Base-by-base conservation (phyloP, 306 rosid genomes). In the Mucuna pruriens region DNA sequence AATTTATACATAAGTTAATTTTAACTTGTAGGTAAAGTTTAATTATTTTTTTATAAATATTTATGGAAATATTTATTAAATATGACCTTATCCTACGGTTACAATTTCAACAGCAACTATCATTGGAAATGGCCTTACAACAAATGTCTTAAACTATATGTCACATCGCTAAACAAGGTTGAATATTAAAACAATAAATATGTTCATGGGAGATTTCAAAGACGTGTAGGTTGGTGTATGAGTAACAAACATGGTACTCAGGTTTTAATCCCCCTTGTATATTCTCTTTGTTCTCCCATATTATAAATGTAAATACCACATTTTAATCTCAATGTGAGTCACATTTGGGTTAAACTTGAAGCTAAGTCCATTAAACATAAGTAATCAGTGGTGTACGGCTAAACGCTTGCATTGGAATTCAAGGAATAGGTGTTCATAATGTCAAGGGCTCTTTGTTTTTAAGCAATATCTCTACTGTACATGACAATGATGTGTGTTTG, bases 361-460 rank as follows among this genome's bases (percentile, higher is more conserved):
- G 91, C 79, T 52, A 85, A 82, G 71, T 82, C 72, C 75, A 71
- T 19, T 76, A 78, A 42, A 38, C 25, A 36, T 52, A 62, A 77
- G 68, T 71, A 76, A 73, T 81, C 33, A 71, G 54, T 68, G 74
- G 39, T 83, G 75, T 68, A 70, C 77, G 84, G 79, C 52, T 63
- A 80, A 31, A 78, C 72, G 87, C 97, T 93, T 93, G 93, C 91
- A 90, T 88, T 91, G 82, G 81, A 91, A 79, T 90, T 78, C 89
- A 93, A 90, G 97, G 82, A 85, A 88, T 80, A 67, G 71, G 80
- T 2, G 11, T 78, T 77, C 81, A 82, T 55, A 75, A 75, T 74
- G 57, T 73, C 81, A 17, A 79, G 76, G 61, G 70, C 84, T 83
- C 94, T 90, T 90, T 66, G 86, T 87, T 83, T 83, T 78, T 69